Conservation (phyloP, 2,329 filamentous ascomycete genomes). For the Cladosporium velox region DNA sequence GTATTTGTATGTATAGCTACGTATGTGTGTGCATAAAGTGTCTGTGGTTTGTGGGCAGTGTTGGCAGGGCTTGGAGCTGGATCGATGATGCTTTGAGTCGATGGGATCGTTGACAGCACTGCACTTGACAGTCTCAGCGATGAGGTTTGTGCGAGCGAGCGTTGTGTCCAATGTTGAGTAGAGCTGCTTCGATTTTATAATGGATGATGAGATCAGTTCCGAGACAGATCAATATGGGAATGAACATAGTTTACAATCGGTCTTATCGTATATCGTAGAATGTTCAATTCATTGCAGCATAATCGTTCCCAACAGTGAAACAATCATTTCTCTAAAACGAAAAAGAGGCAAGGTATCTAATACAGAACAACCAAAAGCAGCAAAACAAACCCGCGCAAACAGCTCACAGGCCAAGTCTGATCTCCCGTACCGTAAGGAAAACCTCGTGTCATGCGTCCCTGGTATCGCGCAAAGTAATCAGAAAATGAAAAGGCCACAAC, state of each 20-base stretch:
- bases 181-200: too few species aligned
- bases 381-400: not conserved
- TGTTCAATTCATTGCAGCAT: not conserved
- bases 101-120: not conserved
- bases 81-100: constrained; percentile 2
- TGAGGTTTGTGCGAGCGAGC: not conserved
- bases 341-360: constrained; percentile 7
- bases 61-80: not conserved
- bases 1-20: not conserved
- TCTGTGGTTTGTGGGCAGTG: not conserved
- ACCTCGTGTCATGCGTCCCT: constrained; percentile 1
- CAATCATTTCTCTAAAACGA: not conserved
- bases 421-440: not conserved
- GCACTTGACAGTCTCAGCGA: not conserved
- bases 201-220: too few species aligned
- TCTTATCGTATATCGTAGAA: not conserved
- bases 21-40: not conserved
- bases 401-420: not conserved
- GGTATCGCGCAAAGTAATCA: constrained; percentile 9
- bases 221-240: not conserved
- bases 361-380: constrained; percentile 1
- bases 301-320: not conserved
- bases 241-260: not conserved
- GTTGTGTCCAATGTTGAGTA: too few species aligned
- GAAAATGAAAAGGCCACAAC: not conserved